phyloP scores from a whole-genome alignment of 1,284 basidiomycete species.

The Trichosporon coremiiforme region DNA sequence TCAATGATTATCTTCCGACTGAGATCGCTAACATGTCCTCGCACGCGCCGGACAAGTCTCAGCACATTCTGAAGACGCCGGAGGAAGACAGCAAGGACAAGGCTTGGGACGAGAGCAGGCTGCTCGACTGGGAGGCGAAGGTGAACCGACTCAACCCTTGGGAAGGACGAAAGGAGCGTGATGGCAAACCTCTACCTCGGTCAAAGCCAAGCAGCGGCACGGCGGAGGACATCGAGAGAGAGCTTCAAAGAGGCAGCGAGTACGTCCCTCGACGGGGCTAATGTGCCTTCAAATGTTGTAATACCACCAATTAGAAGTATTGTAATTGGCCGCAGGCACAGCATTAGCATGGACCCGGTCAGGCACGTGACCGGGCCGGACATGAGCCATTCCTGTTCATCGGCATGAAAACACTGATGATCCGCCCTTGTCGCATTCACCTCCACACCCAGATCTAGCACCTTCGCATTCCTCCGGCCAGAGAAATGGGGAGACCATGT shows the following conservation, averaged over 20 bases:
- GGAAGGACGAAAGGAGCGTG: constrained; percentile 60
- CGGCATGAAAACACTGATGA: constrained; percentile 1
- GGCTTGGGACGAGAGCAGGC: constrained; percentile 71
- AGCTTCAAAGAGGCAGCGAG: constrained; percentile 3
- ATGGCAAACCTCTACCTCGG: neutral
- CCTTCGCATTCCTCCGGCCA: neutral
- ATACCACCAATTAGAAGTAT: neutral
- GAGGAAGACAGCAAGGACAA: constrained; percentile 64
- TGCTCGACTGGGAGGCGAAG: constrained; percentile 71
- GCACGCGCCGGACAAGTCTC: constrained; percentile 30
- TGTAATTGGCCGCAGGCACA: neutral
- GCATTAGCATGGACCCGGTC: neutral
- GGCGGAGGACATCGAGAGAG: constrained; percentile 3
- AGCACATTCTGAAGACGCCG: constrained; percentile 61
- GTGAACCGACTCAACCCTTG: constrained; percentile 67
- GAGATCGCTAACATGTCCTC: constrained; percentile 53
- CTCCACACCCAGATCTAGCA: neutral
- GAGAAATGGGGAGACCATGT: constrained; percentile 48
- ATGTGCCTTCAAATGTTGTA: neutral
- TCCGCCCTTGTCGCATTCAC: neutral
- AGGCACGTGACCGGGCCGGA: constrained; percentile 9
- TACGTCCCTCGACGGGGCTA: neutral
- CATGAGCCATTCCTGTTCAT: neutral
- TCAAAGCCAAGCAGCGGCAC: neutral
- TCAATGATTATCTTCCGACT: constrained; percentile 62